Evolutionary conservation across 2,329 filamentous ascomycete genomes (phyloP).

Genomic region (Cadophora sp.): DNA sequence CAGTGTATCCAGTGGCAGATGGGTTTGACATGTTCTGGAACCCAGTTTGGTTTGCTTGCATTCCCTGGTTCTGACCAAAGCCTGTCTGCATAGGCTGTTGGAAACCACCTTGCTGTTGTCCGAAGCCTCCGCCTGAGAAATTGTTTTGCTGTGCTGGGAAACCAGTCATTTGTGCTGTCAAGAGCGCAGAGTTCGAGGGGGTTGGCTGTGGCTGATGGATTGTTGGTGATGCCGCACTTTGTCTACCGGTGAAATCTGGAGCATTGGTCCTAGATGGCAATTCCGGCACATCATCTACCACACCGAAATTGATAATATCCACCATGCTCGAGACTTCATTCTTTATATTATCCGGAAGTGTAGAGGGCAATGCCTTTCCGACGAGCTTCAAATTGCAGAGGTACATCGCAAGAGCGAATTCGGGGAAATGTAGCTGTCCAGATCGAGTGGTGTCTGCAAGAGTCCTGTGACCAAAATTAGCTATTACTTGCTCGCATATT

Average conservation of each 20-base stretch:
- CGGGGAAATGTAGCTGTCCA: conserved; percentile 93
- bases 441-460: conserved; percentile 95
- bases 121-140: conserved; percentile 48
- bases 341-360: conserved; percentile 82
- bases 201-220: conserved; percentile 78
- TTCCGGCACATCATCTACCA: conserved; percentile 73
- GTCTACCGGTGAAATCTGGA: conserved; percentile 70
- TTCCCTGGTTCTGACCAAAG: conserved; percentile 59
- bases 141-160: conserved; percentile 62
- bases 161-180: conserved; percentile 73
- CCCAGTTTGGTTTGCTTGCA: conserved; percentile 75
- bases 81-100: conserved; percentile 57
- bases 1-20: conserved; percentile 80
- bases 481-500: conserved; percentile 29
- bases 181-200: conserved; percentile 70
- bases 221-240: conserved; percentile 57
- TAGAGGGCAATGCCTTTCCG: conserved; percentile 78
- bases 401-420: conserved; percentile 98
- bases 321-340: conserved; percentile 99
- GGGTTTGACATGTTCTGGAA: conserved; percentile 71
- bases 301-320: conserved; percentile 96
- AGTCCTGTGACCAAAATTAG: conserved; percentile 63
- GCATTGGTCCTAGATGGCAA: conserved; percentile 66
- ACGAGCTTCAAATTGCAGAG: conserved; percentile 93
- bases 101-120: conserved; percentile 51